Conservation (phyloP, 192 early-diverging fungal genomes). For the Coemansia sp. region DNA sequence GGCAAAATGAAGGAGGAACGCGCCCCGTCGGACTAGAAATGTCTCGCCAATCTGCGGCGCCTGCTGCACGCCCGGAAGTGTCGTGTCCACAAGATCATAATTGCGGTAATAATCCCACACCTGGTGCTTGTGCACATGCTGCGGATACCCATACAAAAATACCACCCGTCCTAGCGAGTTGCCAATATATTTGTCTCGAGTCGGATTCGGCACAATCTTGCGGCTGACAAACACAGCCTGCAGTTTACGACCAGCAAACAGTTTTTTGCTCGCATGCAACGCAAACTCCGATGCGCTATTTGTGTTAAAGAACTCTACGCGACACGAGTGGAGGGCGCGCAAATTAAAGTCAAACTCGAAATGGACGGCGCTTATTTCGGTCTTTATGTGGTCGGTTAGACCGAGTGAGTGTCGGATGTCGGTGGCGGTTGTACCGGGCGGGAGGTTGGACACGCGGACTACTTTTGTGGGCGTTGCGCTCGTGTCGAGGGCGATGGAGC, state of each 20-base stretch:
- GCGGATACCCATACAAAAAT: conserved; percentile 45
- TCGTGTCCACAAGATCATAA: conserved; percentile 43
- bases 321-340: conserved; percentile 31
- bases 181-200: conserved; percentile 25
- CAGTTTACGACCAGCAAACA: conserved; percentile 19
- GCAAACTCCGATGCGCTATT: conserved; percentile 25
- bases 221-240: conserved; percentile 24
- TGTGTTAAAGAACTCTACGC: conserved; percentile 24
- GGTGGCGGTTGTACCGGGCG: conserved; percentile 20
- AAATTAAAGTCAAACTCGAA: conserved; percentile 39
- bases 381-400: neutral
- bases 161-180: conserved; percentile 30
- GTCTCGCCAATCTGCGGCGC: conserved; percentile 35
- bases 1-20: conserved; percentile 41
- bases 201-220: conserved; percentile 18
- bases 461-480: conserved; percentile 23
- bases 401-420: conserved; percentile 22
- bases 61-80: conserved; percentile 37
- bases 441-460: conserved; percentile 37
- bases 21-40: conserved; percentile 33
- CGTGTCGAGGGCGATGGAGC: conserved; percentile 13
- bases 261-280: conserved; percentile 10
- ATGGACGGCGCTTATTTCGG: conserved; percentile 20
- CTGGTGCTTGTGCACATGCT: conserved; percentile 26
- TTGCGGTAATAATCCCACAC: conserved; percentile 30